Evolutionary conservation across 1,284 basidiomycete genomes (phyloP), one percentile per base, ranked within the genome.

Genomic region (Ceratobasidium sp.): DNA sequence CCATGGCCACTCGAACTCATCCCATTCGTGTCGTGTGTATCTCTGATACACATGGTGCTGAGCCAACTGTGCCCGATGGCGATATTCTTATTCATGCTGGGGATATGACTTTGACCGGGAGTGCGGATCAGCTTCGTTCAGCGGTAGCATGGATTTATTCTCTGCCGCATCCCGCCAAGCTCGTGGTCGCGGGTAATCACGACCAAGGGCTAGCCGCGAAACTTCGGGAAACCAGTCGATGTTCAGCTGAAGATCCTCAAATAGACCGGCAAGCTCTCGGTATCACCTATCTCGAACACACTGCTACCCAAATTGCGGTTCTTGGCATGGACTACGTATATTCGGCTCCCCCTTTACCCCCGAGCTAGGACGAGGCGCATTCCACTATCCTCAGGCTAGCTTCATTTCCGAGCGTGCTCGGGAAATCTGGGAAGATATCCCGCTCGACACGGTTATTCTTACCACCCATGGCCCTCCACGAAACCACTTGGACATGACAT

Each of bases 1-100:
- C n/a, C 53, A 56, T 56, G 53, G 27, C 53, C 1, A 2, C 27
- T 27, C 27, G 11, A 2, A 56, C 6, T 11, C 27, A 14, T 27
- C 22, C 53, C 22, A 88, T 87, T 71, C 84, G 78, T 49, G 51
- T 84, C 46, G 82, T 84, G 19, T 82, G 82, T 76, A 81, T 84
- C 39, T 83, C 83, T 11, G 84, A 85, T 74, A 84, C 83, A 0
- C 84, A 85, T 76, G 83, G 80, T 77, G 77, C 58, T 3, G 68
- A 75, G n/a, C 46, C 39, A 19, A 16, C 76, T 3, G 76, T 84
- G 27, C 84, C 85, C 37, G 54, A 75, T 19, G 84, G 84, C 61
- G 84, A 86, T 77, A 80, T 86, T 54, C 81, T 86, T 48, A 82
- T 86, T 66, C 84, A 85, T 59, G 80, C 85, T 4, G 85, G 84